Evolutionary conservation across 306 rosid genomes (phyloP), one percentile per base, ranked within the genome.

Genomic region (Gastrolobium bilobum): DNA sequence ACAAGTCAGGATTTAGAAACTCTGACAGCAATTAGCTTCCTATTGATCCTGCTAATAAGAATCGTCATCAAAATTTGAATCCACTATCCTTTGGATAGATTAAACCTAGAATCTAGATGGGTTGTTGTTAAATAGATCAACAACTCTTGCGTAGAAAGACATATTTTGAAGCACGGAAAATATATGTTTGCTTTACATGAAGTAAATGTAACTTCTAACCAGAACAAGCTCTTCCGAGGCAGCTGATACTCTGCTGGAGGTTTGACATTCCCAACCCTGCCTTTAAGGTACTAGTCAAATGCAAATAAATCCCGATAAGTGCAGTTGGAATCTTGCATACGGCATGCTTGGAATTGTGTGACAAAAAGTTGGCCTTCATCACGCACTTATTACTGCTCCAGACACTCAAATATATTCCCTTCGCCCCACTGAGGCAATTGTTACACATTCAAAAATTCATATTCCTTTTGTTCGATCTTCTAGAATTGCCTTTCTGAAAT

Each of bases 321-420:
- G 11, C 2, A 26, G 4, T 42, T 57, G 31, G 68, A 57, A 39
- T 73, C 33, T 73, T 58, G 43, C 26, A 3, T 7, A 13, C 26
- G 42, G 77, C 14, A 46, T 73, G 78, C 29, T 74, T 59, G 57
- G 47, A 61, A 75, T 61, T 44, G 50, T 20, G 48, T 60, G 61
- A 61, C 79, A 44, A 74, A 43, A 73, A 58, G 40, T 42, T 58
- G 26, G 11, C 5, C 62, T 43, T 47, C 26, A 31, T 31, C 15
- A 10, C 1, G n/a, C 42, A 33, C 65, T 30, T 14, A 11, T 20
- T 20, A 40, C 13, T 35, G 11, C 48, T 4, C 29, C 60, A 69
- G 9, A 54, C 65, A 38, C 14, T 39, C 1, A 4, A 26, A 54
- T 3, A 30, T 9, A 50, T 50, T 58, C 4, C 33, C 35, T 15